phyloP scores from a whole-genome alignment of 192 early-diverging fungal genomes.

The Coemansia javaensis region DNA sequence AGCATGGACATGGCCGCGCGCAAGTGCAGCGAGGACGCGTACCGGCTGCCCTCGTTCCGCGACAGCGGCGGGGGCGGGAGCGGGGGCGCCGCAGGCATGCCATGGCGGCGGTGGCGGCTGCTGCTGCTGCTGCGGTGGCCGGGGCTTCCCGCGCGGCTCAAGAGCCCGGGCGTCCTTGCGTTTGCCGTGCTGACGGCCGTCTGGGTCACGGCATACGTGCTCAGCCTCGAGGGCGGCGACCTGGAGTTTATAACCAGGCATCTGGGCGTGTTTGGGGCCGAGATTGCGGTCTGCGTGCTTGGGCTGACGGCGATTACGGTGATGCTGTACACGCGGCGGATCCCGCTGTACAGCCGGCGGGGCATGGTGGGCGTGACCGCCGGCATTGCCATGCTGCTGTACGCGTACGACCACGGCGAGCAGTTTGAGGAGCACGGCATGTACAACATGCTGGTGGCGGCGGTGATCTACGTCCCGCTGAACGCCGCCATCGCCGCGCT shows the following conservation, averaged over 20 bases:
- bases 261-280: constrained; percentile 42
- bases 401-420: constrained; percentile 55
- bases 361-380: constrained; percentile 4
- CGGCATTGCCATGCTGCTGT: constrained; percentile 22
- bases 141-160: too few species aligned
- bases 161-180: too few species aligned
- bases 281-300: constrained; percentile 42
- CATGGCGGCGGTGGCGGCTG: too few species aligned
- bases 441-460: constrained; percentile 56
- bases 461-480: constrained; percentile 50
- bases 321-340: constrained; percentile 40
- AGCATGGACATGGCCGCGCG: too few species aligned
- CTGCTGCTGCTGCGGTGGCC: too few species aligned
- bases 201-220: constrained; percentile 6
- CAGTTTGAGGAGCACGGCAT: constrained; percentile 55
- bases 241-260: constrained; percentile 52
- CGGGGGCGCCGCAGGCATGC: too few species aligned
- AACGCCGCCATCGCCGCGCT: constrained; percentile 45
- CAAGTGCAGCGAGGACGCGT: too few species aligned
- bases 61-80: too few species aligned
- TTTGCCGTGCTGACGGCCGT: constrained; percentile 5
- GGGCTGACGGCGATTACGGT: constrained; percentile 41
- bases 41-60: too few species aligned
- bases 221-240: constrained; percentile 43
- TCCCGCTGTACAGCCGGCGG: constrained; percentile 27